phyloP scores from a whole-genome alignment of 2,329 filamentous ascomycete genomes.

The Colletotrichum siamense region DNA sequence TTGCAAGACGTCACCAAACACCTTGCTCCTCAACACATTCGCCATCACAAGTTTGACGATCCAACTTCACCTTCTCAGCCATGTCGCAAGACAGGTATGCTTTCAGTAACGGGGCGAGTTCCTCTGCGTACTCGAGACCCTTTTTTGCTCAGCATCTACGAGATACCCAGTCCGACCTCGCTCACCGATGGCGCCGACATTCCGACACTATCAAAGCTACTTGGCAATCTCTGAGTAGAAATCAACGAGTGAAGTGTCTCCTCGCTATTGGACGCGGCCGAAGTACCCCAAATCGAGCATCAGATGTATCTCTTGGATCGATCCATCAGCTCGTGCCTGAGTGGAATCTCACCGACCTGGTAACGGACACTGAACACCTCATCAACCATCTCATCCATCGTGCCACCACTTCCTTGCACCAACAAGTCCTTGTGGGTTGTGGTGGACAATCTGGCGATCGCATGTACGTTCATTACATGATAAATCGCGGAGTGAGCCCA shows the following conservation, averaged over 20 bases:
- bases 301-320: neutral
- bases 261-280: neutral
- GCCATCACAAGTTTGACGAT: no score
- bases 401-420: neutral
- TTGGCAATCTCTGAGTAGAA: neutral
- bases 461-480: neutral
- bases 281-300: no score
- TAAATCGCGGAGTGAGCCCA: neutral
- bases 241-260: neutral
- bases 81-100: no score
- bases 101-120: no score
- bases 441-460: neutral
- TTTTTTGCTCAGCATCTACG: no score
- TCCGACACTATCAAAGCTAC: neutral
- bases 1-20: no score
- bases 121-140: no score
- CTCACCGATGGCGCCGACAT: neutral
- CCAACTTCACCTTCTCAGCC: no score
- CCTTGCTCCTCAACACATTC: no score
- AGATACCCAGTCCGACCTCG: neutral
- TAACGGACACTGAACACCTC: neutral
- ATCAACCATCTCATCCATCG: neutral
- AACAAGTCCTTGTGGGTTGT: neutral
- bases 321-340: neutral
- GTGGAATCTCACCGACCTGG: neutral